Conservation (phyloP, 208 protist genomes). For the Leishmania major region DNA sequence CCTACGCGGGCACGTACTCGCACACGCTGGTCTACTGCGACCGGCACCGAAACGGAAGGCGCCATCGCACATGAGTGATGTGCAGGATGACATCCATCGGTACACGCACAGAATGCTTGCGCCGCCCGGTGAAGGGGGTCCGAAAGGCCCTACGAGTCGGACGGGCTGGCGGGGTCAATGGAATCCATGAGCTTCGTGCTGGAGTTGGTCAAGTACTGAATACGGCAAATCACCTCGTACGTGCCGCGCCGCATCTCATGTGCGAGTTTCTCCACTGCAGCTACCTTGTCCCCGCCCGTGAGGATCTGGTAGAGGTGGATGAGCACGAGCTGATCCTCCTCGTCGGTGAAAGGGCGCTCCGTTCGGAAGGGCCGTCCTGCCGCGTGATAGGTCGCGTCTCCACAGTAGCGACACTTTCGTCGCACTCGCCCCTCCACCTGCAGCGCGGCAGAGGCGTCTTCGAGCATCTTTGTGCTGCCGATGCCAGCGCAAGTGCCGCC, state of each 20-base stretch:
- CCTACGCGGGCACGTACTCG: background rate
- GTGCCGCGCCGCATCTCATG: constrained; percentile 63
- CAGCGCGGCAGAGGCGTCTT: background rate
- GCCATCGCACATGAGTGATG: background rate
- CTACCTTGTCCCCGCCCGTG: constrained; percentile 64
- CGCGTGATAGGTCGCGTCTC: constrained; percentile 49
- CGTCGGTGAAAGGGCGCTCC: constrained; percentile 52
- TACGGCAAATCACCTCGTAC: constrained; percentile 76
- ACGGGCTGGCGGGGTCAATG: constrained; percentile 17
- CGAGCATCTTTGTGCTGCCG: constrained; percentile 54
- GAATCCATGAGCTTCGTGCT: constrained; percentile 69
- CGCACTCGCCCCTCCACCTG: background rate
- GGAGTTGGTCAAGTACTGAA: constrained; percentile 64
- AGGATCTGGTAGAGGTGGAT: constrained; percentile 73
- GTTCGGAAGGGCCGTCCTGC: constrained; percentile 46
- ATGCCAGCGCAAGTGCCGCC: constrained; percentile 70
- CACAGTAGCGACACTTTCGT: constrained; percentile 63
- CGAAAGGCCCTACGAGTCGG: background rate
- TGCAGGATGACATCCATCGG: background rate
- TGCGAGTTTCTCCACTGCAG: constrained; percentile 63
- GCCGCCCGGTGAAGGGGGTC: background rate
- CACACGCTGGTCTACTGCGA: background rate
- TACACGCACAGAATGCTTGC: background rate
- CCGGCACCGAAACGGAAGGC: background rate
- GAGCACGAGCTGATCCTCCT: constrained; percentile 72